Evolutionary conservation across 108 stramenopile species (phyloP).

Genomic region (Skeletonema tropicum): DNA sequence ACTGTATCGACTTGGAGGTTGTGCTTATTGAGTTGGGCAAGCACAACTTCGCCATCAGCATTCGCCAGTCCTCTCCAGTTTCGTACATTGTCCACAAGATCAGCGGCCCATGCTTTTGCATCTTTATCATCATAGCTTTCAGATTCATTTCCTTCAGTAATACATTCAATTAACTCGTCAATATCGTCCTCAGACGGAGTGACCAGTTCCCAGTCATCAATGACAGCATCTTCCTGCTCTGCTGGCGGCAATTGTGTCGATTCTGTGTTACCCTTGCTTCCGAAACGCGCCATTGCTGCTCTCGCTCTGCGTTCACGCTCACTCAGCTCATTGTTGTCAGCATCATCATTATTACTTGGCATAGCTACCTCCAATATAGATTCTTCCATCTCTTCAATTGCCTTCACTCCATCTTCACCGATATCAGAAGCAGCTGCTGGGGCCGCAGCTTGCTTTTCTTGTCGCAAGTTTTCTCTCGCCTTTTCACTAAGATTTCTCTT

Average conservation of each 20-base stretch:
- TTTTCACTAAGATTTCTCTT: constrained; percentile 72
- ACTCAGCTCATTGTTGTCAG: constrained; percentile 57
- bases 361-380: constrained; percentile 35
- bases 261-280: constrained; percentile 2
- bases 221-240: not conserved
- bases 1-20: constrained; percentile 36
- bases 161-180: constrained; percentile 79
- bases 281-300: constrained; percentile 60
- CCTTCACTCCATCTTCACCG: constrained; percentile 36
- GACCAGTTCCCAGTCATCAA: constrained; percentile 55
- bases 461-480: constrained; percentile 80
- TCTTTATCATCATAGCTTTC: not conserved
- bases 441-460: constrained; percentile 42
- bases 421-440: not conserved
- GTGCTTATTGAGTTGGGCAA: constrained; percentile 14
- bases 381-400: constrained; percentile 50
- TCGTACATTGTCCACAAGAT: constrained; percentile 19
- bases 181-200: constrained; percentile 75
- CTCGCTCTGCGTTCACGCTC: constrained; percentile 49
- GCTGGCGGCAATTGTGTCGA: not conserved
- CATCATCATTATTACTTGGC: constrained; percentile 62
- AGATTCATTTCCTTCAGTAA: constrained; percentile 22
- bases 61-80: constrained; percentile 87
- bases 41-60: constrained; percentile 27
- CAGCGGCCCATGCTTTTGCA: constrained; percentile 30